These are phyloP conservation scores for Amylocarpus encephaloides DNA, from an alignment of 2,329 filamentous ascomycete species.

Conservation along the genomic window DNA sequence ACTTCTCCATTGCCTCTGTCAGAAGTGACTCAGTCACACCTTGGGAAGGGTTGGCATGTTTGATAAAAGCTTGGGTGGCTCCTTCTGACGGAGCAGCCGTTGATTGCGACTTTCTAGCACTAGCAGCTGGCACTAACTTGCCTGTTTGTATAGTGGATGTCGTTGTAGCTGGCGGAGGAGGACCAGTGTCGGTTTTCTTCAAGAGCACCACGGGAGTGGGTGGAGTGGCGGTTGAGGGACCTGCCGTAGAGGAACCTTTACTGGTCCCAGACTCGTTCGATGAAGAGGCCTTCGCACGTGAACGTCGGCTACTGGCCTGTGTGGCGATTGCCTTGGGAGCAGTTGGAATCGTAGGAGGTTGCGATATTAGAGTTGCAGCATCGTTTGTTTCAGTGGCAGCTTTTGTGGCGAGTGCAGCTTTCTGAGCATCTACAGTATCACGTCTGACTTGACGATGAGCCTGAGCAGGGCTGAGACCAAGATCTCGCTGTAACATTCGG, in stretches of 20 bases:
- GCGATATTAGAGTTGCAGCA: constrained; percentile 9
- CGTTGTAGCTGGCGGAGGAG: constrained; percentile 22
- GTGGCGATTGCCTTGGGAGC: constrained; percentile 27
- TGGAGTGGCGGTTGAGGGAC: constrained; percentile 23
- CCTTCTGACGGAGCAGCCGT: constrained; percentile 35
- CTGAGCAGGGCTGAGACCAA: constrained; percentile 57
- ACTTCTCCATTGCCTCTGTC: constrained; percentile 64
- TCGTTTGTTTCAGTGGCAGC: constrained; percentile 10
- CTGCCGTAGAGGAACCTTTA: constrained; percentile 15
- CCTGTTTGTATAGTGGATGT: constrained; percentile 26
- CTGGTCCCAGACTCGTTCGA: constrained; percentile 26
- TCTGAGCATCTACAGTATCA: constrained; percentile 36
- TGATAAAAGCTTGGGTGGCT: constrained; percentile 66
- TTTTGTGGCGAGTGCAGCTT: constrained; percentile 24
- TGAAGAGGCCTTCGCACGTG: constrained; percentile 34
- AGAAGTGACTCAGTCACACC: constrained; percentile 81
- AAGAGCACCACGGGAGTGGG: constrained; percentile 33
- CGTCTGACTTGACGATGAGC: constrained; percentile 55
- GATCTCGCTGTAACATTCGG: constrained; percentile 58
- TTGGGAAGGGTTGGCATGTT: constrained; percentile 82
- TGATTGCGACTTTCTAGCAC: constrained; percentile 27
- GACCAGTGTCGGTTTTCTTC: constrained; percentile 34
- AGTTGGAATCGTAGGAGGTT: constrained; percentile 20
- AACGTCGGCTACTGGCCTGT: constrained; percentile 22
- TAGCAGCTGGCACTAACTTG: constrained; percentile 13